Evolutionary conservation across 495 filamentous ascomycete genomes (phyloP), one percentile per base, ranked within the genome.

Genomic region (Parachaetomium inaequale): DNA sequence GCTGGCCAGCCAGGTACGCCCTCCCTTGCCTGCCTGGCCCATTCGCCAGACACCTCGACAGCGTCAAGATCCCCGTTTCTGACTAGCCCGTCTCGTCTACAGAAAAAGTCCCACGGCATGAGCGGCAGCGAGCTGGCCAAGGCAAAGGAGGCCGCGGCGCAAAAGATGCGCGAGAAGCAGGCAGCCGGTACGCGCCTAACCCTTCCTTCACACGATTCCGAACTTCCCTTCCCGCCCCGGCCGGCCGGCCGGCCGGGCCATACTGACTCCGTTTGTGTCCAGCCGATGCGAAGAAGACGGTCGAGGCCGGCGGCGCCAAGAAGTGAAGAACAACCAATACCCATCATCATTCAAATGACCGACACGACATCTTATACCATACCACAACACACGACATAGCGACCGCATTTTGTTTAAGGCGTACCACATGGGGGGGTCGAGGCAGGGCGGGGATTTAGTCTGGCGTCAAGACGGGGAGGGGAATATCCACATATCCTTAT

Each of bases 81-180:
- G 26, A 62, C 59, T 17, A 7, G 10, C 26, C 15, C 34, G 68
- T 46, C 70, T 51, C 23, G 31, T 11, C 5, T 66, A 67, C 71
- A 96, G 91, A 93, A 92, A 73, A 73, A 76, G 40, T 71, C 63
- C 57, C 79, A 75, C 68, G 73, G 50, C 68, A 82, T 83, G 81
- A 80, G 81, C 66, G 92, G 92, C 32, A 78, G 79, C 34, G 86
- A 94, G 72, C 86, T 86, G 72, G 79, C 82, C 64, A 84, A 84
- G 57, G 80, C 86, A 53, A 93, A 92, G 77, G 91, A 96, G 71
- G 76, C 83, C 40, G 83, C 84, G 53, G 92, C 93, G 23, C 81
- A 82, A 40, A 92, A 90, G 73, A 97, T 97, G 93, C 84, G 89
- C 40, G 83, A 88, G 75, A 97, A 97, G 82, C 93, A 97, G 76